Percentiles rank a stretch among this genome's conserved stretches.
Conservation (phyloP, 441 rosid genomes). For the Hura crepitans region DNA sequence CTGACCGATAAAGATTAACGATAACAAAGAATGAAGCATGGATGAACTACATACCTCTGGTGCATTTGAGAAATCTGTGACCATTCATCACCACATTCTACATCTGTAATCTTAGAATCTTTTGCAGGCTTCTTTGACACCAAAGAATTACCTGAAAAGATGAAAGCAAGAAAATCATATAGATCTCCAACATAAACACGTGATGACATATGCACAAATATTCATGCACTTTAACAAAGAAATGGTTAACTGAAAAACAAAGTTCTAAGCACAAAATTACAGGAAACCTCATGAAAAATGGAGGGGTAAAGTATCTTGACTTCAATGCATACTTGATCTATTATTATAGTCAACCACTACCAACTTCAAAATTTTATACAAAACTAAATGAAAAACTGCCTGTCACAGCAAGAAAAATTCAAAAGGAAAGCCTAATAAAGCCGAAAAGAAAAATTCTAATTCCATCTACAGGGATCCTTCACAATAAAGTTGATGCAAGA, state of each 20-base stretch:
- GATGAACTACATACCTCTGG: constrained; percentile 41
- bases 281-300: not conserved
- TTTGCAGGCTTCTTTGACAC: constrained; percentile 28
- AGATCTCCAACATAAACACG: not conserved
- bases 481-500: too few species aligned
- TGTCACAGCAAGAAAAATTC: not conserved
- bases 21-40: not conserved
- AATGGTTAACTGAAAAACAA: not conserved
- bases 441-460: too few species aligned
- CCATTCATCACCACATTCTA: constrained; percentile 70
- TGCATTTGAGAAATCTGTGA: constrained; percentile 49
- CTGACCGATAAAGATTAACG: not conserved
- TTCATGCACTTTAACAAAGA: not conserved
- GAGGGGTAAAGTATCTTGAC: not conserved
- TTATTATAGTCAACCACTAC: not conserved
- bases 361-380: not conserved
- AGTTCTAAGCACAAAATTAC: not conserved
- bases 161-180: constrained; percentile 3
- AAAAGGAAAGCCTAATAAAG: too few species aligned
- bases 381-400: not conserved
- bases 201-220: not conserved
- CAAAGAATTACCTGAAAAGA: constrained; percentile 32
- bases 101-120: constrained; percentile 35
- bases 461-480: too few species aligned
- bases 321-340: not conserved